Evolutionary conservation across 2,329 filamentous ascomycete genomes (phyloP).

Genomic region (Aureobasidium musti): DNA sequence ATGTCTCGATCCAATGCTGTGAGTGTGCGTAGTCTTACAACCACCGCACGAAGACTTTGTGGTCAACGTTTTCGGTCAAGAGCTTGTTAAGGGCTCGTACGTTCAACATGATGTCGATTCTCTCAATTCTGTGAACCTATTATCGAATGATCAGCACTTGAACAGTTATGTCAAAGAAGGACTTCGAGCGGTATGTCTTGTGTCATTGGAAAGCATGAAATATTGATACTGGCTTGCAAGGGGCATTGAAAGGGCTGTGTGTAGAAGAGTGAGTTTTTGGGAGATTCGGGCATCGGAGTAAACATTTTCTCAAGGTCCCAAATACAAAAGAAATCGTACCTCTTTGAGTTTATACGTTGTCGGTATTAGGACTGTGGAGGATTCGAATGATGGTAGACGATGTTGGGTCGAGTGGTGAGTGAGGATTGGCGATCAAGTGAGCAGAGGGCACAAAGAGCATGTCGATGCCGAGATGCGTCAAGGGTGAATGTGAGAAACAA

Average conservation of each 20-base stretch:
- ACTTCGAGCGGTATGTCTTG: too few relatives aligned
- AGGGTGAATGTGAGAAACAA: neutral
- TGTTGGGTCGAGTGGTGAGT: neutral
- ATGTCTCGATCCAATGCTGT: neutral
- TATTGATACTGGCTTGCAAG: neutral
- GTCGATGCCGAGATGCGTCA: neutral
- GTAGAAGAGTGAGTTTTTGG: neutral
- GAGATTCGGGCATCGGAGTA: neutral
- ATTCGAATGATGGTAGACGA: neutral
- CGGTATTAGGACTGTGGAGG: neutral
- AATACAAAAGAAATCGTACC: neutral
- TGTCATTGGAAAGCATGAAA: too few relatives aligned
- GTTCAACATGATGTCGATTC: conserved; percentile 45
- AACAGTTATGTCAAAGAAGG: neutral
- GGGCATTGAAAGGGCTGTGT: neutral
- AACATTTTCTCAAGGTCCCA: neutral
- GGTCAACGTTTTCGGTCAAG: conserved; percentile 48
- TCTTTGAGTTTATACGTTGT: neutral
- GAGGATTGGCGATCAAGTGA: neutral
- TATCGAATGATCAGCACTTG: neutral
- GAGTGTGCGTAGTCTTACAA: conserved; percentile 39
- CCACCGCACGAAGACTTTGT: conserved; percentile 47
- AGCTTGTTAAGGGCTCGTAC: conserved; percentile 48
- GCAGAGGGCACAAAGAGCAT: neutral
- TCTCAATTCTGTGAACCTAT: neutral